Evolutionary conservation across 208 protist species (phyloP), one percentile per base, ranked within the genome.

Genomic region (Leishmania tarentolae): DNA sequence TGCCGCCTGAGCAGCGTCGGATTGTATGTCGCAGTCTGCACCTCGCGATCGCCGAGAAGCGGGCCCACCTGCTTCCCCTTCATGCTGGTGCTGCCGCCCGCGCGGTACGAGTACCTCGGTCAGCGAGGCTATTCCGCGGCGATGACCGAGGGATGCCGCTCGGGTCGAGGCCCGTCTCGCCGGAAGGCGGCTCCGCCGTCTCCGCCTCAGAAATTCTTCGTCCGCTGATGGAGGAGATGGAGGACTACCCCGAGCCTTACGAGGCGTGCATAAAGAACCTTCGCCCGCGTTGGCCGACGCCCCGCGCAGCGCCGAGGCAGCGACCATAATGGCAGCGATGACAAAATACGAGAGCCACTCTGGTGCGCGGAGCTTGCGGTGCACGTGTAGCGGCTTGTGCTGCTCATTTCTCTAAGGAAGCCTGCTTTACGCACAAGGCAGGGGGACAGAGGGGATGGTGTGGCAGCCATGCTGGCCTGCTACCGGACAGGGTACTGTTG

Each of bases 141-240:
- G 63, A 35, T 19, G 35, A 44, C 42, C 17, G 6, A 11, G 21
- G 66, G 57, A 7, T 42, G 71, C 19, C 21, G 79, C 15, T 59
- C 24, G 46, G 78, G 70, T 77, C 24, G 11, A 65, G 24, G 24
- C 17, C 21, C 74, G 35, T 44, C 37, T 76, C 31, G 31, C 17
- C 53, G 3, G 52, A 44, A 1, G 19, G 28, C 74, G 50, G 37
- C 52, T 9, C 24, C 57, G 76, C 81, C 52, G 70, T 79, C 66
- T 31, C 56, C 24, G 78, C 82, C 0, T 81, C 84, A 68, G 74
- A 85, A 11, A 83, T 96, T n/a, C 69, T 96, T 17, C 76, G 91
- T 3, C 92, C 92, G 13, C 83, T 96, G 74, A 82, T 87, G 74
- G 91, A 88, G 70, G 92, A 94, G 63, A 90, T 96, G 83, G 75